Conservation (phyloP, 2,329 filamentous ascomycete species). For the Diaporthe batatas region DNA sequence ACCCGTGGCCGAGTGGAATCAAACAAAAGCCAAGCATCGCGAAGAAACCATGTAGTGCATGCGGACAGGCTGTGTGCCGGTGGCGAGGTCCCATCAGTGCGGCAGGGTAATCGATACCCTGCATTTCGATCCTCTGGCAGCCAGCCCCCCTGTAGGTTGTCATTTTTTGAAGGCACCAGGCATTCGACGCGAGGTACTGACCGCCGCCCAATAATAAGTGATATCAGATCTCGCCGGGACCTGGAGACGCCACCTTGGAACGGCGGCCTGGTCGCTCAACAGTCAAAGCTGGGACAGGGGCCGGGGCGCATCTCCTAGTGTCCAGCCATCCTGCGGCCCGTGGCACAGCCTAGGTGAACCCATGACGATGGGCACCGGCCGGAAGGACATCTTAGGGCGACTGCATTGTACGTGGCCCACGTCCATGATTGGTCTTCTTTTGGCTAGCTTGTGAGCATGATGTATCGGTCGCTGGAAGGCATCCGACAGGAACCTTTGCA, state of each 20-base stretch:
- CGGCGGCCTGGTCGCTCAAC: conserved; percentile 27
- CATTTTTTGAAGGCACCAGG: conserved; percentile 4
- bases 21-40: conserved; percentile 8
- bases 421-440: conserved; percentile 23
- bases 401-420: conserved; percentile 2
- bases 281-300: conserved; percentile 37
- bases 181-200: conserved; percentile 29
- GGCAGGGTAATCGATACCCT: conserved; percentile 33
- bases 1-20: conserved; percentile 21
- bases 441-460: conserved; percentile 20
- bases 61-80: neutral
- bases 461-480: conserved; percentile 23
- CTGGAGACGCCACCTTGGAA: conserved; percentile 39
- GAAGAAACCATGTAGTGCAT: neutral
- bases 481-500: neutral
- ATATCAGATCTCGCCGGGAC: conserved; percentile 30
- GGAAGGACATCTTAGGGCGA: conserved; percentile 24
- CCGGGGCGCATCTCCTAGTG: conserved; percentile 30
- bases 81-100: conserved; percentile 20
- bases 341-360: conserved; percentile 35
- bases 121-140: conserved; percentile 33
- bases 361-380: conserved; percentile 36
- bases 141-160: conserved; percentile 33
- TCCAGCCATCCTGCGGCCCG: conserved; percentile 43
- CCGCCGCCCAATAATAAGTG: conserved; percentile 26